Conservation (phyloP, 176 grass and related monocot species). For the Zea luxurians region DNA sequence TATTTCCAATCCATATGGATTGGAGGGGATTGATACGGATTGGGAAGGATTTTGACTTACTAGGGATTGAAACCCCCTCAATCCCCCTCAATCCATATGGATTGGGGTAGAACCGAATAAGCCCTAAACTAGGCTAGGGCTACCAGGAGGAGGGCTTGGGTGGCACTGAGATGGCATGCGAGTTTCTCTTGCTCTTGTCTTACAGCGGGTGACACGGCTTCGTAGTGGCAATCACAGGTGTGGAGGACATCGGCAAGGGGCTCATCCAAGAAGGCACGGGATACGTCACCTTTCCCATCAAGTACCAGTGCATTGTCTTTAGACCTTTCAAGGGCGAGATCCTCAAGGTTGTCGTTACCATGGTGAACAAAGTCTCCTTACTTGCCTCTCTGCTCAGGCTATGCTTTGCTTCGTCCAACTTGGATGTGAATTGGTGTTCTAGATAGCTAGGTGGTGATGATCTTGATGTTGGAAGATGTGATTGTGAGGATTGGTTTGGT, state of each 20-base stretch:
- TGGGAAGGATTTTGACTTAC: too few relatives aligned
- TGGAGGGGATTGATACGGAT: too few relatives aligned
- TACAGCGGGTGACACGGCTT: constrained; percentile 88
- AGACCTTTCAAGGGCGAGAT: constrained; percentile 97
- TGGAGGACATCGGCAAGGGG: constrained; percentile 97
- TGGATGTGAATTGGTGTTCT: background rate
- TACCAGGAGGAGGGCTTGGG: background rate
- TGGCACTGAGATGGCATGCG: constrained; percentile 1
- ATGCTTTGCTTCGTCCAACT: background rate
- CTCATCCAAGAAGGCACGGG: constrained; percentile 92
- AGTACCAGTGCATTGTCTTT: constrained; percentile 97
- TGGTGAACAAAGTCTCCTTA: constrained; percentile 80
- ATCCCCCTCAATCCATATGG: too few relatives aligned
- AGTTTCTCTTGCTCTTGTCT: background rate
- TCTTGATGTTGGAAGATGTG: background rate
- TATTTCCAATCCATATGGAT: too few relatives aligned
- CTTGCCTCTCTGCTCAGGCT: background rate
- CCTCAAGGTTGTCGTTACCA: constrained; percentile 93
- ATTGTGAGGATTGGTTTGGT: background rate
- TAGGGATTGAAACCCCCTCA: too few relatives aligned
- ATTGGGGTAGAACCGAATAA: too few relatives aligned
- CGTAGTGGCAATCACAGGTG: constrained; percentile 92
- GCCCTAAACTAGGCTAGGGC: constrained; percentile 19
- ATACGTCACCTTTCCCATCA: constrained; percentile 94
- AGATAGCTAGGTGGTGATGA: background rate